Evolutionary conservation across 2,329 filamentous ascomycete genomes (phyloP), one percentile per base, ranked within the genome.

Genomic region (Alternaria metachromatica): DNA sequence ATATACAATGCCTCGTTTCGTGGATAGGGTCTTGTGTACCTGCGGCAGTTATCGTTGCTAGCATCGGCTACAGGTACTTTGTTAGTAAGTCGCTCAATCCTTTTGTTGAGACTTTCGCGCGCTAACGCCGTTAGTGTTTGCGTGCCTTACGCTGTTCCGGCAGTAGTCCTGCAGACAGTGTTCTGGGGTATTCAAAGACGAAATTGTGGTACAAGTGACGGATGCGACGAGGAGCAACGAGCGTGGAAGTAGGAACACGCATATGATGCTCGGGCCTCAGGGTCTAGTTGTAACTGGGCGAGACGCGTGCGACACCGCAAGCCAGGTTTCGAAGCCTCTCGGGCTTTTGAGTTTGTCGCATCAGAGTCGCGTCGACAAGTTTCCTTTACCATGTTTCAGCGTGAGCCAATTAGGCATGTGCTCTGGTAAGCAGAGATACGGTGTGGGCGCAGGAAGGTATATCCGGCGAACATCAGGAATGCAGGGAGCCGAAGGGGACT

Each of bases 101-200:
- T 21, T 50, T 62, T 57, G 51, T 62, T 50, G 43, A 56, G 62
- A 51, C 8, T 51, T 18, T 18, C 37, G 59, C 21, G 58, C 62
- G 57, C 64, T 60, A 57, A 63, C 41, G 25, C 20, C 26, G 37
- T 45, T 63, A 73, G 70, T 74, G 44, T 73, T 83, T 63, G 79
- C 80, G 26, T 77, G 69, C 54, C 71, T 76, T 12, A 70, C 78
- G 23, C 71, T 79, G 51, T 62, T 78, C 81, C 76, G 43, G 71
- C 69, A 25, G 33, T 69, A 15, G 64, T 84, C 4, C 61, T 87
- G 86, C 77, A 85, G 86, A 76, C 85, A 87, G 80, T 87, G 86
- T 72, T 86, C 85, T 0, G 86, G 87, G 72, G 87, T 86, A 67
- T 89, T 90, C 62, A 71, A 70, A 9, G 66, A 73, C 26, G 57